Base-by-base conservation (phyloP, 225 moss, liverwort and hornwort genomes). In the Sphagnum tenellum region DNA sequence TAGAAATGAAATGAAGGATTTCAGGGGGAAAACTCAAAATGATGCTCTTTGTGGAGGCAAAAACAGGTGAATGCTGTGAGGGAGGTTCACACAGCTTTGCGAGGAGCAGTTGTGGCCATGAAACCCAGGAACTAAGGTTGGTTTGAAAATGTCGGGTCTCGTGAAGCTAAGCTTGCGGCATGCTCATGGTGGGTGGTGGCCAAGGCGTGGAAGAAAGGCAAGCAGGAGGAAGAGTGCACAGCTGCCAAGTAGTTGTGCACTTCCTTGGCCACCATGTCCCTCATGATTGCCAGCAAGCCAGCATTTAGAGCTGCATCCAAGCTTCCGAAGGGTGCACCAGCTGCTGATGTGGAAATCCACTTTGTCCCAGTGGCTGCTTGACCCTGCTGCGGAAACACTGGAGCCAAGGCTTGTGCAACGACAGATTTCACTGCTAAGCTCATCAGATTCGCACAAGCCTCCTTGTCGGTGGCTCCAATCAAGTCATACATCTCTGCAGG, bases 261-360 rank as follows among this genome's bases (percentile, higher is more conserved):
- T 75, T 84, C 84, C 50, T 80, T 80, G 5, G 78, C 81, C 11
- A 85, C 85, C 85, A 85, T 81, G 9, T 85, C 85, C 7, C 67
- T 68, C 85, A 85, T 85, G 71, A 81, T 74, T 5, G 74, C 76
- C 9, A 85, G n/a, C 59, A 81, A 53, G 46, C 85, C 81, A 11
- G 78, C 78, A 66, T 76, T 81, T 9, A 85, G 69, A 5, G 72
- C 85, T 44, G 78, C 81, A 48, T 85, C 85, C 7, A 80, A 29
- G 29, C 29, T 29, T 29, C 29, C 29, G 0, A 29, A 29, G 29
- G 29, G 73, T 3, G 77, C 84, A 53, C 65, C 69, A 7, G 76
- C 81, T 64, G 74, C 66, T 5, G 55, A 7, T 12, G 56, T 67
- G 29, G 50, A 60, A 44, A 49, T 64, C 7, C 12, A 29, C 29